Conservation (phyloP, 1,284 basidiomycete genomes). For the Naganishia liquefaciens region DNA sequence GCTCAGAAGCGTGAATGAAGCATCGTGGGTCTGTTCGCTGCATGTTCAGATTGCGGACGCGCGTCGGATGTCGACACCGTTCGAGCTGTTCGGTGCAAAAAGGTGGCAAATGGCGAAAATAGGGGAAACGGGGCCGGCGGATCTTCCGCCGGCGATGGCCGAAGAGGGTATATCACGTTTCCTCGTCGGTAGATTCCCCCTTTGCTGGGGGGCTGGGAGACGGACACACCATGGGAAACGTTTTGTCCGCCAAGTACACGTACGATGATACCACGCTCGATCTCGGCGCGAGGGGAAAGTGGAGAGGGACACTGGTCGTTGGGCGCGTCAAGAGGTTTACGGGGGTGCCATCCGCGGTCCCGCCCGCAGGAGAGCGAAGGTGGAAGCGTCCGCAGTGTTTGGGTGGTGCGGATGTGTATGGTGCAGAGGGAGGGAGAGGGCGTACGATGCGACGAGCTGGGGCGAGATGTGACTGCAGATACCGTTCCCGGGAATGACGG, state of each 20-base stretch:
- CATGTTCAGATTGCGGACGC: too few relatives aligned
- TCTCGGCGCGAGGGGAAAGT: background rate
- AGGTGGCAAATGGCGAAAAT: too few relatives aligned
- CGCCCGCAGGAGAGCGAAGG: background rate
- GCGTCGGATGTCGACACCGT: too few relatives aligned
- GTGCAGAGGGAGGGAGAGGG: too few relatives aligned
- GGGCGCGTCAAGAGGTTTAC: slow-evolving; percentile 7
- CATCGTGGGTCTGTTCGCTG: too few relatives aligned
- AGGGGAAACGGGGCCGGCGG: too few relatives aligned
- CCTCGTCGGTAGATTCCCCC: too few relatives aligned
- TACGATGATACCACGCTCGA: slow-evolving; percentile 3
- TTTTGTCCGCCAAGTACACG: background rate
- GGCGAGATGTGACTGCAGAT: background rate
- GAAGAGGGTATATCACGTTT: too few relatives aligned
- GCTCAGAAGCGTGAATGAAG: too few relatives aligned
- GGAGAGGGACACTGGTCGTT: background rate
- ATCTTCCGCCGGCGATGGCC: too few relatives aligned
- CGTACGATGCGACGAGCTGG: background rate
- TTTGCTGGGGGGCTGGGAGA: too few relatives aligned
- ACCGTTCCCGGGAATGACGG: background rate
- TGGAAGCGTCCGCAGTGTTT: background rate
- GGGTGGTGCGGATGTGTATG: background rate
- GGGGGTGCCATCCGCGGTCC: background rate
- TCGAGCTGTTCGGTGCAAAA: too few relatives aligned
- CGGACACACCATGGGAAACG: slow-evolving; percentile 3